Percentiles rank a stretch among this genome's conserved stretches.
phyloP scores from a whole-genome alignment of 345 rosid genomes.

The Euclidium syriacum region DNA sequence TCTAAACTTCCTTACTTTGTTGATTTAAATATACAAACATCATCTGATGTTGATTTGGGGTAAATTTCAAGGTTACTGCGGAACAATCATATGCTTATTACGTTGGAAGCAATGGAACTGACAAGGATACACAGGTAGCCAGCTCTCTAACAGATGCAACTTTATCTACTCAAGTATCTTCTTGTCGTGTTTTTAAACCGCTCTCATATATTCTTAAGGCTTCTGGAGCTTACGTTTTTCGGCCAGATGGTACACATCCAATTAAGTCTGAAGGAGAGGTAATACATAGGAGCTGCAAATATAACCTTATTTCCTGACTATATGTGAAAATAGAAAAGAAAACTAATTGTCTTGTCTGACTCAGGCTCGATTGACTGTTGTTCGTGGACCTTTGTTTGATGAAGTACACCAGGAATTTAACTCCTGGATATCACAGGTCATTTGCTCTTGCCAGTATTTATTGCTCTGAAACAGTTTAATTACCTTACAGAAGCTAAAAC shows the following conservation, averaged over 20 bases:
- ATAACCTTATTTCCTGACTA: constrained; percentile 1
- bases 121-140: constrained; percentile 81
- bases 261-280: constrained; percentile 55
- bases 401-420: constrained; percentile 74
- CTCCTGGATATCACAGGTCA: constrained; percentile 89
- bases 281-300: constrained; percentile 14
- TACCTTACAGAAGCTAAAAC: background rate
- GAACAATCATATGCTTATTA: constrained; percentile 77
- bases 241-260: constrained; percentile 59
- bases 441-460: constrained; percentile 1
- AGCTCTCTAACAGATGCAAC: constrained; percentile 14
- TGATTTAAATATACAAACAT: constrained; percentile 2
- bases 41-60: constrained; percentile 14
- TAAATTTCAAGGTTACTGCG: constrained; percentile 47
- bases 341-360: constrained; percentile 23
- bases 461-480: background rate
- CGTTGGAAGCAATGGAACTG: constrained; percentile 83
- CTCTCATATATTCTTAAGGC: constrained; percentile 45
- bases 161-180: background rate
- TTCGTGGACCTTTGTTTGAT: constrained; percentile 76
- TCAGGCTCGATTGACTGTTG: constrained; percentile 54
- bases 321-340: constrained; percentile 9
- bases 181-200: background rate
- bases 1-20: background rate
- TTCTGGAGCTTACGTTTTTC: constrained; percentile 93